A percentile compares a stretch with the other conserved stretches of the same genome.
Conservation (phyloP, 441 rosid genomes). For the Gossypium gossypioides region DNA sequence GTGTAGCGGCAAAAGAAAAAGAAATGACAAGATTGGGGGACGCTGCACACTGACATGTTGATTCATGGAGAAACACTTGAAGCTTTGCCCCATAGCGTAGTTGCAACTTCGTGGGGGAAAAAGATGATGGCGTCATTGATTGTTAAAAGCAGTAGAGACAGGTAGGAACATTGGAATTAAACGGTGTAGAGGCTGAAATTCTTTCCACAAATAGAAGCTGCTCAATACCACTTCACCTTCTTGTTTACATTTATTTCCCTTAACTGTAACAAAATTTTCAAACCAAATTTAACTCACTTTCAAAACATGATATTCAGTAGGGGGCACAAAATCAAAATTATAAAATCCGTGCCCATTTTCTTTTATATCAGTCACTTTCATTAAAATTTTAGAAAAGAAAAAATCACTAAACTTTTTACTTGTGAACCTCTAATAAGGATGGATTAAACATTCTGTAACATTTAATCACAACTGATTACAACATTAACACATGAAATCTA, state of each 20-base stretch:
- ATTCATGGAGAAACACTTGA: slow-evolving; percentile 1
- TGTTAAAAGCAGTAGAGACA: neutral
- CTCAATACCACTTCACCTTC: neutral
- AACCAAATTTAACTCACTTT: no score
- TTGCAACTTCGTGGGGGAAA: neutral
- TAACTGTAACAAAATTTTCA: neutral
- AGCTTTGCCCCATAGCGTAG: neutral
- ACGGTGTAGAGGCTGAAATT: neutral
- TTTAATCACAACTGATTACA: slow-evolving; percentile 6
- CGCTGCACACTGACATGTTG: no score
- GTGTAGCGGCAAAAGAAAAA: neutral
- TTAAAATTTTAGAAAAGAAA: no score
- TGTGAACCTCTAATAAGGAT: no score
- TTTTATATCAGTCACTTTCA: no score
- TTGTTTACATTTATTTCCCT: neutral
- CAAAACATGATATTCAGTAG: no score
- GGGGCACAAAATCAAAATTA: no score
- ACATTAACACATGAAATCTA: neutral
- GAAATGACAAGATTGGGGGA: no score
- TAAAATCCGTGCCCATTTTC: no score
- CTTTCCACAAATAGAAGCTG: neutral
- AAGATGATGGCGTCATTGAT: neutral
- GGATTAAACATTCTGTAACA: neutral
- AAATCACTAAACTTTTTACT: no score
- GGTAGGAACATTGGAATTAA: neutral